Percentiles rank a stretch among this genome's conserved stretches.
phyloP scores from a whole-genome alignment of 345 rosid genomes.

The Boechera stricta region DNA sequence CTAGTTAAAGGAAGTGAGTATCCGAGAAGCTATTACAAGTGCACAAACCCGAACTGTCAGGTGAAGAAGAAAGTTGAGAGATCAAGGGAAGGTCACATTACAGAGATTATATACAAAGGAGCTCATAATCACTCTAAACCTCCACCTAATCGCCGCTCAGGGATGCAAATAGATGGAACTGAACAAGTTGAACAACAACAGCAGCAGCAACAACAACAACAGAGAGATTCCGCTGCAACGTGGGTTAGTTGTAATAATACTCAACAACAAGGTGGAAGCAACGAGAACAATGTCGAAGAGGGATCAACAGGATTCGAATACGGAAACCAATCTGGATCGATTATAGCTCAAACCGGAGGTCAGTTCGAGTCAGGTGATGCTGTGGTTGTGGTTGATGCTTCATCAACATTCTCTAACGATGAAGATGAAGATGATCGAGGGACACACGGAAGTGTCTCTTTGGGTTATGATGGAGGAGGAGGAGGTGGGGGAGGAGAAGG shows the following conservation, averaged over 20 bases:
- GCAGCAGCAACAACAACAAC: conserved; percentile 33
- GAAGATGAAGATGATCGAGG: conserved; percentile 84
- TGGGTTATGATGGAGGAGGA: conserved; percentile 68
- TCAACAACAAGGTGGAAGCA: conserved; percentile 42
- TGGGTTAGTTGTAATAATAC: conserved; percentile 55
- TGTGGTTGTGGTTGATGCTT: conserved; percentile 59
- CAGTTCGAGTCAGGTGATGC: conserved; percentile 67
- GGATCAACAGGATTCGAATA: conserved; percentile 61
- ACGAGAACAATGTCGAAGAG: conserved; percentile 65
- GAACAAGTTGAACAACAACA: conserved; percentile 61
- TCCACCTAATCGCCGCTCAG: conserved; percentile 65
- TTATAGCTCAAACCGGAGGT: conserved; percentile 57
- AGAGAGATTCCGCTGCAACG: conserved; percentile 28
- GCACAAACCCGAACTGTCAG: conserved; percentile 82
- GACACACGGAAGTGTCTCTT: conserved; percentile 68
- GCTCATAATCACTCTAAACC: conserved; percentile 87
- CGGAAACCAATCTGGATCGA: conserved; percentile 53
- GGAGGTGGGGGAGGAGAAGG: conserved; percentile 55
- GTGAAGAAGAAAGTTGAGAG: conserved; percentile 98
- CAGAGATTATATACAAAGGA: conserved; percentile 96
- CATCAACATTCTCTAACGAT: conserved; percentile 72
- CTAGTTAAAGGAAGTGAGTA: conserved; percentile 95
- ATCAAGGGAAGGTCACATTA: conserved; percentile 93
- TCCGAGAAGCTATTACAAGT: conserved; percentile 97
- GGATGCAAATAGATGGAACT: conserved; percentile 60